Evolutionary conservation across 2,329 filamentous ascomycete genomes (phyloP), one percentile per base, ranked within the genome.

Genomic region (Talaromyces atroroseus): DNA sequence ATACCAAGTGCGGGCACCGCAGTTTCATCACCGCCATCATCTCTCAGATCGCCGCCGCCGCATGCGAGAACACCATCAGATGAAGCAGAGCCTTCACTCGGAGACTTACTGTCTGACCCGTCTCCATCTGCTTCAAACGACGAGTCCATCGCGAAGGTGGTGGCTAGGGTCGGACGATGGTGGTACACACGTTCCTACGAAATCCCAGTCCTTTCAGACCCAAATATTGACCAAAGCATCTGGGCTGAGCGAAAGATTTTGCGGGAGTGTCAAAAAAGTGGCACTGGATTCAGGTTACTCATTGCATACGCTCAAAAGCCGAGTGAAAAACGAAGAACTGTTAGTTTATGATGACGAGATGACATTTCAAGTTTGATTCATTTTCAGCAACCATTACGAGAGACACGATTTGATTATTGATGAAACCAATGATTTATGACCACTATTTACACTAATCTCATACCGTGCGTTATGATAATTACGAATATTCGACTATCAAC

Each of bases 101-200:
- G 85, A 1, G 88, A 91, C 65, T 84, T 90, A 74, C 87, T 90
- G 72, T 84, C 80, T 29, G 86, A 90, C 61, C 80, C 85, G 36
- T 82, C 83, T n/a, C 80, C 85, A n/a, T 82, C 84, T 7, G 79
- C 83, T 0, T 77, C 82, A 14, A 87, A 88, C 21, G 90, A 96
- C 63, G 89, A 91, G 66, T 87, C 85, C 62, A 96, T 97, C 67
- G 90, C 90, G 14, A 92, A 90, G 67, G 95, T 95, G 80, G 91
- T 97, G 21, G 88, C 91, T 16, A 87, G 86, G 60, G 92, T 97
- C 11, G 92, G 91, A 1, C 82, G 94, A 45, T 97, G 92, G 90
- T 99, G 94, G 94, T 97, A 96, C 73, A 89, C 85, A 10, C 84
- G 88, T 52, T 96, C 92, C 76, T 97, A 96, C 70, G 92, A 96